Evolutionary conservation across 2,329 filamentous ascomycete species (phyloP), one percentile per base, ranked within the genome.

Genomic region (Penicillium frequentans): DNA sequence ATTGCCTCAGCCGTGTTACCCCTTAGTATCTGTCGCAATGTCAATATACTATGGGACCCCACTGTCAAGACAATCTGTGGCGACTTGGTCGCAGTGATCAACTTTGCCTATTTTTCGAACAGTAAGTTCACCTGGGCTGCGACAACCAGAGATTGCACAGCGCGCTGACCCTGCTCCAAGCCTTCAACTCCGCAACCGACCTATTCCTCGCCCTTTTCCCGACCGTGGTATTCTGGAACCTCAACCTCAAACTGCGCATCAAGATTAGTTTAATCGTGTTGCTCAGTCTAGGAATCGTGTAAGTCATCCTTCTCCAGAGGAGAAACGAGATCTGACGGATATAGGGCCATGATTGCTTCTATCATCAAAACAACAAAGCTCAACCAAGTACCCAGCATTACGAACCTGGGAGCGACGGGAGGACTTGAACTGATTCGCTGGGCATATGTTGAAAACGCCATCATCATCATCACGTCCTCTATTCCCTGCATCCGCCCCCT

Each of bases 341-440:
- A 13, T 29, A 70, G 68, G 1, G 69, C 68, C 11, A 70, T 71
- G 68, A 26, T 68, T 21, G 68, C 69, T n/a, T 70, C 68, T 13
- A 68, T 71, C 43, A 63, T 71, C 60, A 71, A 71, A 45, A 68
- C 68, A 14, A 70, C 68, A 46, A 69, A 69, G 35, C 62, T 69
- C 26, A 5, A 55, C 42, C 44, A 61, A 16, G 51, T 71, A 3
- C 68, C 68, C 11, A 64, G 68, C 31, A 56, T 70, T 47, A 70
- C 67, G 1, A 66, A 71, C 33, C 60, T 69, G 7, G 67, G 68
- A 24, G 50, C 65, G 3, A 43, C n/a, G 2, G 67, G 66, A 6
- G 64, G 59, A 14, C 55, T 69, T 21, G 64, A 69, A 47, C 52
- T 71, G 9, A 68, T 71, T 54, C 65, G 68, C 33, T 71, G 69